These are phyloP conservation scores for Herpetomonas tarakana DNA, from an alignment of 208 protist species.

Conservation along the genomic window DNA sequence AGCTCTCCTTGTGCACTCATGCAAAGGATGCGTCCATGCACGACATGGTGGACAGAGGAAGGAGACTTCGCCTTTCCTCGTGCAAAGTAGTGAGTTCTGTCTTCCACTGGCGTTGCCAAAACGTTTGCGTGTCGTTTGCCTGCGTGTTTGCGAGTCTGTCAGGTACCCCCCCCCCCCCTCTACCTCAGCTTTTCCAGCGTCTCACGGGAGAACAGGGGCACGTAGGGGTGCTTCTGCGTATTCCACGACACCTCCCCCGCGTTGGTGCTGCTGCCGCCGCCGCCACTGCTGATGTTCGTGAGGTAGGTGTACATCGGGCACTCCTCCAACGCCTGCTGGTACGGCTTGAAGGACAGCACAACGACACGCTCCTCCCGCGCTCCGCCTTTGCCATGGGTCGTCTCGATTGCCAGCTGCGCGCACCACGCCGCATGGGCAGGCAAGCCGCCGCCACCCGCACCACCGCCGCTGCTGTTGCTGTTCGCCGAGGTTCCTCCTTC, in stretches of 20 bases:
- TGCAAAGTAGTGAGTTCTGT: too few species aligned
- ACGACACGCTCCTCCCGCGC: constrained; percentile 16
- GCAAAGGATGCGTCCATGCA: too few species aligned
- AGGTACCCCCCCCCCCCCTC: too few species aligned
- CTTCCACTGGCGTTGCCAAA: too few species aligned
- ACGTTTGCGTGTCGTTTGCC: too few species aligned
- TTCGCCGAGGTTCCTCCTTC: background rate
- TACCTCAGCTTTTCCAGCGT: constrained; percentile 44
- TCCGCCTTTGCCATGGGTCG: background rate
- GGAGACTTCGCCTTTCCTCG: too few species aligned
- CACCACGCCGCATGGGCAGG: constrained; percentile 42
- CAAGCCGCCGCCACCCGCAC: background rate
- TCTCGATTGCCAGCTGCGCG: constrained; percentile 40
- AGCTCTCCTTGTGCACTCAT: too few species aligned
- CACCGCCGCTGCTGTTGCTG: background rate
- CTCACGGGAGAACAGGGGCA: constrained; percentile 63
- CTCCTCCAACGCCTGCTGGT: constrained; percentile 57
- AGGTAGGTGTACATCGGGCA: constrained; percentile 41
- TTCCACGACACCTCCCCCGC: constrained; percentile 58
- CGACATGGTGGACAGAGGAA: too few species aligned
- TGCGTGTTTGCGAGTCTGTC: too few species aligned
- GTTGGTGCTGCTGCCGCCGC: constrained; percentile 1
- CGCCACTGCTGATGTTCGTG: constrained; percentile 10
- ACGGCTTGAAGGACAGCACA: constrained; percentile 57
- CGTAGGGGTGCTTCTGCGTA: constrained; percentile 62